phyloP scores from a whole-genome alignment of 345 rosid species.

The Gossypium anomalum region DNA sequence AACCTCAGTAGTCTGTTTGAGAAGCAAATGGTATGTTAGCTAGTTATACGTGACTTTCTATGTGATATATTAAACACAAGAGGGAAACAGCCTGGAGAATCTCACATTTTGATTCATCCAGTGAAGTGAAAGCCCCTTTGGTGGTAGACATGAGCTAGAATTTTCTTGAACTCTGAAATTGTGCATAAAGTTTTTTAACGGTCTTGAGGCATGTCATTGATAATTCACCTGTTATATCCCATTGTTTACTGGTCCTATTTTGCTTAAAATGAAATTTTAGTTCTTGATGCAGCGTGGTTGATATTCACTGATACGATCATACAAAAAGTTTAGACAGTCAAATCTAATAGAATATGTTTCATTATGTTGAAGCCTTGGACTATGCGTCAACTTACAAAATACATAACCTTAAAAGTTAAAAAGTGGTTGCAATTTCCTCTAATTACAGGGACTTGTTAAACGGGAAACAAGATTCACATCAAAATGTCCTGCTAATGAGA shows the following conservation, averaged over 20 bases:
- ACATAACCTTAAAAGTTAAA: constrained; percentile 15
- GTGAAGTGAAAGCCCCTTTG: not conserved
- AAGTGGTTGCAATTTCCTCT: constrained; percentile 17
- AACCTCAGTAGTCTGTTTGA: constrained; percentile 91
- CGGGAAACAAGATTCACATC: constrained; percentile 95
- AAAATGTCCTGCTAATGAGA: constrained; percentile 74
- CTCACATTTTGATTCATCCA: not conserved
- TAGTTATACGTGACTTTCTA: not conserved
- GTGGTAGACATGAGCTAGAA: not conserved
- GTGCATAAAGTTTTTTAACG: not conserved
- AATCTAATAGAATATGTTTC: not conserved
- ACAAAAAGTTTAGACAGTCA: not conserved
- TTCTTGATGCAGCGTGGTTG: constrained; percentile 1
- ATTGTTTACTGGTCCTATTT: not conserved
- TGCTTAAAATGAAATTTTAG: constrained; percentile 1
- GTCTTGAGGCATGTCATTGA: not conserved
- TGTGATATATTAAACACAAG: not conserved
- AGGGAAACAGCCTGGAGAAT: not conserved
- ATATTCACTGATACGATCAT: not conserved
- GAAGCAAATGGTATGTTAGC: constrained; percentile 78
- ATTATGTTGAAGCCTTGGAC: not conserved
- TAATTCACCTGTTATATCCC: not conserved
- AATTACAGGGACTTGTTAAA: constrained; percentile 76
- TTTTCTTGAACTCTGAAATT: not conserved
- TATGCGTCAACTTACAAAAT: not conserved